A percentile compares a stretch with the other conserved stretches of the same genome.
Evolutionary conservation across 2,329 filamentous ascomycete species (phyloP).

Genomic region (Venturia pyrina): DNA sequence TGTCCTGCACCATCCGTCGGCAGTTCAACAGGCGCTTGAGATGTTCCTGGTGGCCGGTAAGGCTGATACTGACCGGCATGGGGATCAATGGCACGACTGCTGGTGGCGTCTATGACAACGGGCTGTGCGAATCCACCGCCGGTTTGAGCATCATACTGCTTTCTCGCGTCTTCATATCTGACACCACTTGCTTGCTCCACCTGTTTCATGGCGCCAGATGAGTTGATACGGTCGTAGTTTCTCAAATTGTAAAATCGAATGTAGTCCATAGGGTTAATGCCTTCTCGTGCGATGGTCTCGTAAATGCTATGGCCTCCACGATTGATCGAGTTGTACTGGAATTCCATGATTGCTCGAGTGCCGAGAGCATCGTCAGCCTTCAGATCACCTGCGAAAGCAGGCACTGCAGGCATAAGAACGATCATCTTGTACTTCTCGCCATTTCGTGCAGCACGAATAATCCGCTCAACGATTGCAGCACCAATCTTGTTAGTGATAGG

Average conservation of each 20-base stretch:
- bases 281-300: slow-evolving; percentile 54
- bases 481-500: slow-evolving; percentile 72
- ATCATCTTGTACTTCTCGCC: slow-evolving; percentile 63
- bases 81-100: background rate
- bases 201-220: slow-evolving; percentile 48
- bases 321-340: slow-evolving; percentile 72
- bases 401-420: slow-evolving; percentile 69
- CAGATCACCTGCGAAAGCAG: slow-evolving; percentile 73
- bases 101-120: background rate
- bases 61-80: slow-evolving; percentile 16
- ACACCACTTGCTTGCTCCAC: slow-evolving; percentile 56
- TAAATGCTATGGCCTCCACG: slow-evolving; percentile 70
- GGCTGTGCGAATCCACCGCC: slow-evolving; percentile 24
- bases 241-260: slow-evolving; percentile 79
- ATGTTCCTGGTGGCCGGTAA: slow-evolving; percentile 9
- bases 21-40: slow-evolving; percentile 4
- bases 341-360: slow-evolving; percentile 81
- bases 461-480: slow-evolving; percentile 66
- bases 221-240: slow-evolving; percentile 77
- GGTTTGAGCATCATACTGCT: slow-evolving; percentile 49
- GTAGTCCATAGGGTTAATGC: slow-evolving; percentile 61
- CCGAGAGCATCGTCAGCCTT: slow-evolving; percentile 62
- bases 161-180: slow-evolving; percentile 55
- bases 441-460: slow-evolving; percentile 57
- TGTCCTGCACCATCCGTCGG: background rate